These are phyloP conservation scores for Phytomonas francai DNA, from an alignment of 208 protist species.

Conservation along the genomic window DNA sequence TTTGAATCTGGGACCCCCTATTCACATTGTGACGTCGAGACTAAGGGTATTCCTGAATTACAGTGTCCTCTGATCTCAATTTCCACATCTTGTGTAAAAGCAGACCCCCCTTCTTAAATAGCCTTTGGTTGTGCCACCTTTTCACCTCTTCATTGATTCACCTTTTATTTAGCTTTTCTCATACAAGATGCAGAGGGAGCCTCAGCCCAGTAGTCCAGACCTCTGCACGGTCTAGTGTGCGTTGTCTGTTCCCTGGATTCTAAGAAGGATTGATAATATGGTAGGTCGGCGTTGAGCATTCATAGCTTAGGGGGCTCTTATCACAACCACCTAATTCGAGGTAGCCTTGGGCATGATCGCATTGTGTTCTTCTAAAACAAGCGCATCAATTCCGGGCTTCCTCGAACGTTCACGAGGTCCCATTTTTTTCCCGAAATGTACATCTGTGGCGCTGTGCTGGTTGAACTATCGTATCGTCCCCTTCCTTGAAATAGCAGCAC, in stretches of 20 bases:
- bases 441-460: not conserved
- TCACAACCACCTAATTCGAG: not conserved
- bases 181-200: not conserved
- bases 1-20: not conserved
- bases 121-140: not conserved
- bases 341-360: not conserved
- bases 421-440: too few species aligned
- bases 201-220: not conserved
- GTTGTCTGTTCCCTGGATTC: not conserved
- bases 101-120: not conserved
- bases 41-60: not conserved
- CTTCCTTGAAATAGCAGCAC: not conserved
- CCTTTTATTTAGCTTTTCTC: not conserved
- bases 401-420: not conserved
- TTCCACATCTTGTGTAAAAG: not conserved
- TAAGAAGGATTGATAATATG: not conserved
- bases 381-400: not conserved
- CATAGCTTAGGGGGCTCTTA: not conserved
- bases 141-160: not conserved
- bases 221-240: not conserved
- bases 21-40: not conserved
- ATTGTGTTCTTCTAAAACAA: not conserved
- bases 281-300: not conserved
- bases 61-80: not conserved
- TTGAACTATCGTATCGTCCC: not conserved